Evolutionary conservation across 805 yeast genomes (phyloP), one percentile per base, ranked within the genome.

Genomic region (Pichia pseudocactophila): DNA sequence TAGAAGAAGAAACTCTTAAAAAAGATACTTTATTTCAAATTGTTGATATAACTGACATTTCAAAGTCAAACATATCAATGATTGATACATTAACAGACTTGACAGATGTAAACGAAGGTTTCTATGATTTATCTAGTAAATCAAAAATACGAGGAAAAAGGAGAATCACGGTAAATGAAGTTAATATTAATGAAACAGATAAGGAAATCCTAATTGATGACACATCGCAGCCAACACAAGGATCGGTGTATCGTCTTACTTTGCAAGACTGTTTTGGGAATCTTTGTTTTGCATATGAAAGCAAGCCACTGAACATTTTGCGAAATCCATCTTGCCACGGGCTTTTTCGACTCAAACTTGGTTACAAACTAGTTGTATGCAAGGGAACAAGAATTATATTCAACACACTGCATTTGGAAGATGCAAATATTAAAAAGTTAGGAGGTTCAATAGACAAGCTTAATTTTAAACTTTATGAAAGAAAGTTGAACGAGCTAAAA

Each of bases 91-190:
- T 82, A 58, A 62, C 62, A 18, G 69, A 70, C 28, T 58, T 63
- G 39, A 61, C 71, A n/a, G 78, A 81, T 51, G 76, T 78, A 2
- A 76, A 73, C 47, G 69, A 66, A n/a, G 78, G 74, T 3, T 73
- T 74, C 13, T 77, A 74, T 2, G 90, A 81, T 57, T 20, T 57
- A 80, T 34, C 54, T 56, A 7, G 59, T 56, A 20, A 44, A 46
- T 18, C 39, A 37, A n/a, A 32, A 10, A 13, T 16, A 9, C 30
- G n/a, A 8, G 13, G 36, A 26, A 16, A 20, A 18, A 36, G 38
- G 9, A 34, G 41, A 13, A 40, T 35, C 34, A 51, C 53, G 12
- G 49, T 49, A 38, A 60, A 77, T 13, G 69, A 76, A 26, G 61
- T 76, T 17, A 72, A 74, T 25, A 70, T 80, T 2, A 63, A 75